phyloP scores from a whole-genome alignment of 208 protist genomes.

The Trypanosomatidae sp. region DNA sequence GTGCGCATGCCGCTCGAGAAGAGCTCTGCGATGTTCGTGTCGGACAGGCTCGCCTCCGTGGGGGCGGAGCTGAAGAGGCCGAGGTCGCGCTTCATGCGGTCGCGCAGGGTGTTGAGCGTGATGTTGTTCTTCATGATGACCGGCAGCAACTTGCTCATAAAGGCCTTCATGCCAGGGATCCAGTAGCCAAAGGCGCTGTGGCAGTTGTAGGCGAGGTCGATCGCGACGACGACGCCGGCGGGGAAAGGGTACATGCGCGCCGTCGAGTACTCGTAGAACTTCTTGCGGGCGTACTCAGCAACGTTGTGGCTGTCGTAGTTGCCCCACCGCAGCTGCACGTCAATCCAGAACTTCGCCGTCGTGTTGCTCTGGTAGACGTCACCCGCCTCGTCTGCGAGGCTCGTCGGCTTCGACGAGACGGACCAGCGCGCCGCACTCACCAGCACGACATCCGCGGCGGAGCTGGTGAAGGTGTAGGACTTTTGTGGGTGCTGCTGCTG shows the following conservation, averaged over 20 bases:
- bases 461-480: constrained; percentile 92
- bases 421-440: constrained; percentile 96
- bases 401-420: constrained; percentile 90
- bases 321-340: constrained; percentile 99
- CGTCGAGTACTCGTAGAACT: constrained; percentile 99
- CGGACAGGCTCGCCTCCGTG: constrained; percentile 98
- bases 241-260: constrained; percentile 99
- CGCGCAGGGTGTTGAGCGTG: constrained; percentile 99
- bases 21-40: constrained; percentile 99
- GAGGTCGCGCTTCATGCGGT: constrained; percentile 99
- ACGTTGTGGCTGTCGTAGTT: constrained; percentile 99
- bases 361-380: constrained; percentile 73
- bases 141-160: constrained; percentile 97
- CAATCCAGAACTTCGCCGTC: constrained; percentile 99
- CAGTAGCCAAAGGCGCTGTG: constrained; percentile 99
- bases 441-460: constrained; percentile 96
- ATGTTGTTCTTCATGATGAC: constrained; percentile 99
- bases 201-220: constrained; percentile 99
- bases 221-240: constrained; percentile 98
- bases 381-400: constrained; percentile 72
- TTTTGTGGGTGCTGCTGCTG: constrained; percentile 98
- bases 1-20: constrained; percentile 99
- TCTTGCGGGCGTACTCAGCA: constrained; percentile 98
- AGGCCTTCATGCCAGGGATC: constrained; percentile 97
- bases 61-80: constrained; percentile 99